Percentiles rank a stretch among this genome's conserved stretches.
Conservation (phyloP, 129 eudicot genomes). For the Chrysanthemum lavandulifolium region DNA sequence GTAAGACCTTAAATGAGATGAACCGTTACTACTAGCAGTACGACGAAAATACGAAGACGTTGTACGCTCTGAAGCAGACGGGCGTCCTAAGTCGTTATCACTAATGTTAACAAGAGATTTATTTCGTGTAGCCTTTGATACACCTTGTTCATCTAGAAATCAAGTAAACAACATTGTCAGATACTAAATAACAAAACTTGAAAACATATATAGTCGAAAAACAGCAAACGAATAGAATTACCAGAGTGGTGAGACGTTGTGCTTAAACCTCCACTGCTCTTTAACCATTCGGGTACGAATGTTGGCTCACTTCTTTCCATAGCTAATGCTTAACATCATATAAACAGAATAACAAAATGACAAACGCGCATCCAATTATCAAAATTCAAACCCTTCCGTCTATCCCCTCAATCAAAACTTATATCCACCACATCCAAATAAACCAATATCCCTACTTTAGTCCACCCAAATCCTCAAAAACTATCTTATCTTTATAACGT, state of each 20-base stretch:
- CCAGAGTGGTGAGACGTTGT: constrained; percentile 56
- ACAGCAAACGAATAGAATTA: constrained; percentile 16
- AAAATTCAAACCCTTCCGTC: constrained; percentile 20
- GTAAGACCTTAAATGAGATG: constrained; percentile 55
- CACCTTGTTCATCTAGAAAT: constrained; percentile 54
- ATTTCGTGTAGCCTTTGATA: constrained; percentile 48
- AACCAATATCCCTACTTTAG: neutral
- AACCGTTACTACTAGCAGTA: constrained; percentile 72
- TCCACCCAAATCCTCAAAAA: constrained; percentile 4
- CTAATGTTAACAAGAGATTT: constrained; percentile 45
- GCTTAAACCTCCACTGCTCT: constrained; percentile 55
- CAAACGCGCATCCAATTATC: constrained; percentile 28
- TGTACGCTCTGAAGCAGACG: constrained; percentile 56
- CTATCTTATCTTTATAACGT: too few species aligned
- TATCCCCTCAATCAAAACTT: constrained; percentile 20
- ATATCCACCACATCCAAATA: neutral
- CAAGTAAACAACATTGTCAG: constrained; percentile 13
- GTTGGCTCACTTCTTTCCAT: constrained; percentile 98
- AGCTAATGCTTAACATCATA: constrained; percentile 56
- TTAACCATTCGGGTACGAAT: constrained; percentile 93
- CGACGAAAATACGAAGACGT: constrained; percentile 67
- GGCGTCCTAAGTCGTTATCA: constrained; percentile 55
- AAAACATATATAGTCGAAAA: neutral
- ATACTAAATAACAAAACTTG: neutral
- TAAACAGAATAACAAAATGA: constrained; percentile 24